A percentile compares a stretch with the other conserved stretches of the same genome.
Conservation (phyloP, 768 basidiomycete species). For the Phallus indusiatus region DNA sequence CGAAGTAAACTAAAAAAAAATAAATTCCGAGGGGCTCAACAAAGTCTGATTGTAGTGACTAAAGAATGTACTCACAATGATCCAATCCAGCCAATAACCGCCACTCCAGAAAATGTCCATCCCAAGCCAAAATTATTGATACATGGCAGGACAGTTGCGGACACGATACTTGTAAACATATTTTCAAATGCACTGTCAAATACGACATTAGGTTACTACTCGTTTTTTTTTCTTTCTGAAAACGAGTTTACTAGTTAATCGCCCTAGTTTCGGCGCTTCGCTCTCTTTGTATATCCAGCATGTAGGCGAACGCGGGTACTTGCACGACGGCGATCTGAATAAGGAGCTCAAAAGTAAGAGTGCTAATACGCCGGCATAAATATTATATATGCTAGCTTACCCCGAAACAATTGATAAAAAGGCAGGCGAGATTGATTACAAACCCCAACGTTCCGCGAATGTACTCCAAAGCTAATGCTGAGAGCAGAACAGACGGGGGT, state of each 20-base stretch:
- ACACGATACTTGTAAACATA: conserved; percentile 35
- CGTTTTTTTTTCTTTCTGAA: not conserved
- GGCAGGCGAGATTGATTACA: conserved; percentile 37
- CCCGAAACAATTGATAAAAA: conserved; percentile 60
- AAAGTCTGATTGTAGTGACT: not conserved
- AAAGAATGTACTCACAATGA: conserved; percentile 33
- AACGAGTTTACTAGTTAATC: conserved; percentile 34
- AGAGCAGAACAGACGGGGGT: conserved; percentile 40
- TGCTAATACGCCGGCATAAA: not conserved
- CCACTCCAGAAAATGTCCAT: conserved; percentile 36
- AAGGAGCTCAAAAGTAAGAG: not conserved
- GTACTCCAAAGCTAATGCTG: conserved; percentile 44
- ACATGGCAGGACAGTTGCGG: conserved; percentile 41
- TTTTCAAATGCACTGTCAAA: conserved; percentile 20
- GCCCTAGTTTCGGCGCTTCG: conserved; percentile 58
- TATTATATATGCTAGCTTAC: too few relatives aligned
- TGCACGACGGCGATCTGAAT: conserved; percentile 46
- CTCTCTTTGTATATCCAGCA: conserved; percentile 48
- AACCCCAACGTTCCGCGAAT: conserved; percentile 42
- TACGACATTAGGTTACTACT: not conserved
- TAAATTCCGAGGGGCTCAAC: not conserved
- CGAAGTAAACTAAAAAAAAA: not conserved
- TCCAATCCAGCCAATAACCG: conserved; percentile 38
- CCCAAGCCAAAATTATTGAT: conserved; percentile 44
- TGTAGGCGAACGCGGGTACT: conserved; percentile 46